phyloP scores from a whole-genome alignment of 1,284 basidiomycete species.

The Cystobasidium sp. region DNA sequence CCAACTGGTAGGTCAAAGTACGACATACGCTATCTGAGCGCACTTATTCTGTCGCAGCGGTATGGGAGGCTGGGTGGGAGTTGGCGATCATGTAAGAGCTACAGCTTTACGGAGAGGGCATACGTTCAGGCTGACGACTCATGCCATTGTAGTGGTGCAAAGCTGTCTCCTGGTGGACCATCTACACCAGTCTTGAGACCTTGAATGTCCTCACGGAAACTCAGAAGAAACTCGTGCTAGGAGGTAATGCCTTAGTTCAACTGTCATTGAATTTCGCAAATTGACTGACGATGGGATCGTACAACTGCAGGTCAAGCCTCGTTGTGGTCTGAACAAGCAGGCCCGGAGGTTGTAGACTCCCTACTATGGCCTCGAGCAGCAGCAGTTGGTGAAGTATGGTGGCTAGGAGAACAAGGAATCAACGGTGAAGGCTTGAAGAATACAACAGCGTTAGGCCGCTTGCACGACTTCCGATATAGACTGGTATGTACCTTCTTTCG shows the following conservation, averaged over 20 bases:
- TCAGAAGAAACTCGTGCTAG: slow-evolving; percentile 10
- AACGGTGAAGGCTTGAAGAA: slow-evolving; percentile 52
- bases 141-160: slow-evolving; percentile 18
- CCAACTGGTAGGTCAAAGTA: slow-evolving; percentile 55
- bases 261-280: background rate
- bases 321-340: slow-evolving; percentile 78
- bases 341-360: slow-evolving; percentile 70
- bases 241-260: slow-evolving; percentile 1
- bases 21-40: slow-evolving; percentile 5
- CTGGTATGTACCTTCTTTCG: background rate
- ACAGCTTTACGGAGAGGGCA: background rate
- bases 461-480: slow-evolving; percentile 71
- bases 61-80: slow-evolving; percentile 75
- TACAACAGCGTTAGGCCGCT: slow-evolving; percentile 68
- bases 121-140: background rate
- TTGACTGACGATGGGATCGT: background rate
- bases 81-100: slow-evolving; percentile 2
- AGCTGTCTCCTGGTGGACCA: slow-evolving; percentile 28
- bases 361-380: slow-evolving; percentile 80
- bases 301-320: slow-evolving; percentile 65
- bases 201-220: background rate
- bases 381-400: slow-evolving; percentile 77
- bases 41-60: slow-evolving; percentile 63
- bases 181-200: slow-evolving; percentile 6
- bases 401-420: slow-evolving; percentile 66